phyloP scores from a whole-genome alignment of 1,284 basidiomycete genomes.

The Heterobasidion parviporum region DNA sequence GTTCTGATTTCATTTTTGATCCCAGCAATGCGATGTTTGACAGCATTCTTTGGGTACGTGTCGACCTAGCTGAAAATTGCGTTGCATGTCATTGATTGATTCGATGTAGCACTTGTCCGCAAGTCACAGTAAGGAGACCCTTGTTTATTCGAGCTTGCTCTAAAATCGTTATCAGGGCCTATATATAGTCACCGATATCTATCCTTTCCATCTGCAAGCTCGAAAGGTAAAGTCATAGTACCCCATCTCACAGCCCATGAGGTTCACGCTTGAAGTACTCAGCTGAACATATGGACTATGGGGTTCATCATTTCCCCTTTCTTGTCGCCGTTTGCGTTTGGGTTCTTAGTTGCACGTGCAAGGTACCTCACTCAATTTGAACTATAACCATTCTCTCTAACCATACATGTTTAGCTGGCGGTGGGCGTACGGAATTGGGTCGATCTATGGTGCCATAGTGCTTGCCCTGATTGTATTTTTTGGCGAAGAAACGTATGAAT shows the following conservation, averaged over 20 bases:
- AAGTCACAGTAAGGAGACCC: conserved; percentile 44
- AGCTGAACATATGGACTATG: conserved; percentile 68
- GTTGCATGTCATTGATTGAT: background rate
- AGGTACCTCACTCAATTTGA: conserved; percentile 21
- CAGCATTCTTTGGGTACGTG: conserved; percentile 57
- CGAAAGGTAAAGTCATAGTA: conserved; percentile 37
- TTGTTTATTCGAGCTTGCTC: background rate
- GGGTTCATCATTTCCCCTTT: conserved; percentile 63
- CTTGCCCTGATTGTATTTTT: conserved; percentile 49
- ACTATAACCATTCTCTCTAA: background rate
- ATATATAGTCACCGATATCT: conserved; percentile 60
- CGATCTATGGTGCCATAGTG: conserved; percentile 50
- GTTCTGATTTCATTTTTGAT: background rate
- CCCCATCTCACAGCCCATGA: conserved; percentile 72
- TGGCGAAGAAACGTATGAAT: conserved; percentile 55
- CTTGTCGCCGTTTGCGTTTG: conserved; percentile 61
- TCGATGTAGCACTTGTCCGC: conserved; percentile 46
- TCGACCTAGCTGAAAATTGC: background rate
- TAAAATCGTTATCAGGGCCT: conserved; percentile 36
- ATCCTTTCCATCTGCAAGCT: conserved; percentile 70
- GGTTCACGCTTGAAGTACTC: conserved; percentile 20
- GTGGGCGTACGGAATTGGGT: conserved; percentile 67
- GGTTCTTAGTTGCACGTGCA: conserved; percentile 57
- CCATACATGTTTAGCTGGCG: conserved; percentile 38
- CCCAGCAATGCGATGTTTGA: conserved; percentile 62